Evolutionary conservation across 140 eudicot species (phyloP).

Genomic region (Ambrosia hybrid): DNA sequence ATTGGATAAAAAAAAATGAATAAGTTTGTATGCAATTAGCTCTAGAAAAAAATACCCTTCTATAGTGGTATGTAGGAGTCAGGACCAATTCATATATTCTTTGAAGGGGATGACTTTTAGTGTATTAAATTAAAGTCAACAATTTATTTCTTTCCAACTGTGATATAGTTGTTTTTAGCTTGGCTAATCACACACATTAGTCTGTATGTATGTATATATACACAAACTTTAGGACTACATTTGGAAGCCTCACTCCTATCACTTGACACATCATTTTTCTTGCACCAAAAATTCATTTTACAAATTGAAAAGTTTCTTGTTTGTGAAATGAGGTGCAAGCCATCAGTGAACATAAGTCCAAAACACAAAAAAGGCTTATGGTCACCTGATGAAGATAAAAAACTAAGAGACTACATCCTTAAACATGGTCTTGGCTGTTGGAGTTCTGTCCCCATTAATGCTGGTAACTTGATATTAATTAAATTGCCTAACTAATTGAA

Average conservation of each 20-base stretch:
- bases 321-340: conserved; percentile 48
- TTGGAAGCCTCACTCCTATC: conserved; percentile 20
- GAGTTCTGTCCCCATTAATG: conserved; percentile 68
- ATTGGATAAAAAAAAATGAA: not conserved
- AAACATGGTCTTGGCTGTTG: conserved; percentile 85
- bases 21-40: not conserved
- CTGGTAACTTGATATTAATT: conserved; percentile 43
- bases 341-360: conserved; percentile 36
- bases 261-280: conserved; percentile 18
- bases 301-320: not conserved
- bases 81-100: too few relatives aligned
- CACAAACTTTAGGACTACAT: conserved; percentile 10
- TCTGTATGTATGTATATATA: not conserved
- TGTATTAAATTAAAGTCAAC: too few relatives aligned
- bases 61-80: too few relatives aligned
- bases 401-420: conserved; percentile 58
- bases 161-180: not conserved
- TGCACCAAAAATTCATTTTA: not conserved
- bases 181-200: not conserved
- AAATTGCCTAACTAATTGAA: not conserved
- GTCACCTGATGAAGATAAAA: conserved; percentile 87
- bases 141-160: not conserved
- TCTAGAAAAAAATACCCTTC: not conserved
- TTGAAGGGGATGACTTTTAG: too few relatives aligned
- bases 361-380: conserved; percentile 77